These are phyloP conservation scores for Carex arenaria DNA, from an alignment of 202 grass and related monocot genomes.

Conservation along the genomic window DNA sequence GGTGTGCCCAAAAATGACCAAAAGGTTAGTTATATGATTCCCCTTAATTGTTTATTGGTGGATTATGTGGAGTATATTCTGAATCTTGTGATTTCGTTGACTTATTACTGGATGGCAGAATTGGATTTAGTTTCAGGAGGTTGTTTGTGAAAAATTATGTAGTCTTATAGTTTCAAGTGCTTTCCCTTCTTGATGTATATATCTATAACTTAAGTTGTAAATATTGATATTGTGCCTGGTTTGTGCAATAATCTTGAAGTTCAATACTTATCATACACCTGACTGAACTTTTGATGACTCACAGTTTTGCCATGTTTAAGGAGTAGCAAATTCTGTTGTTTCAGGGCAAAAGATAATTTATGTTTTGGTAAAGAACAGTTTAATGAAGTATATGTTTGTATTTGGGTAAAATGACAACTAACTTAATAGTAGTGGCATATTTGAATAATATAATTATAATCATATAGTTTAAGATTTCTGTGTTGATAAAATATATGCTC, in stretches of 20 bases:
- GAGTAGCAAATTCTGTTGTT: not conserved
- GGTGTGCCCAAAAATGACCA: slow-evolving; percentile 40
- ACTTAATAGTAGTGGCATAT: not conserved
- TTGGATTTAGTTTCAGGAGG: not conserved
- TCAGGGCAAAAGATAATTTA: not conserved
- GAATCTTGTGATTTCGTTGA: not conserved
- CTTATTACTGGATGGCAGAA: not conserved
- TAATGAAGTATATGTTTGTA: not conserved
- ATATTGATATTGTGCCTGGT: not conserved
- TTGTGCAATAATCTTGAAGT: not conserved
- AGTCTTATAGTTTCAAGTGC: not conserved
- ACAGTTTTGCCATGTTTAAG: not conserved
- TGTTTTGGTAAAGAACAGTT: not conserved
- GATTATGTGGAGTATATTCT: not conserved
- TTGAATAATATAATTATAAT: slow-evolving; percentile 1
- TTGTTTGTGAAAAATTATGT: not conserved
- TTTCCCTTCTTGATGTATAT: not conserved
- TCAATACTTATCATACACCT: not conserved
- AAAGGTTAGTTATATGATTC: slow-evolving; percentile 21
- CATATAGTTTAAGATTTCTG: not conserved
- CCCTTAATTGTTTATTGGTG: not conserved
- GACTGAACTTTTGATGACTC: not conserved
- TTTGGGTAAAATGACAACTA: not conserved
- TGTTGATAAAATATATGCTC: not conserved
- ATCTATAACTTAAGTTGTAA: not conserved